These are phyloP conservation scores for Gremmenia infestans DNA, from an alignment of 2,329 filamentous ascomycete genomes.

Conservation along the genomic window DNA sequence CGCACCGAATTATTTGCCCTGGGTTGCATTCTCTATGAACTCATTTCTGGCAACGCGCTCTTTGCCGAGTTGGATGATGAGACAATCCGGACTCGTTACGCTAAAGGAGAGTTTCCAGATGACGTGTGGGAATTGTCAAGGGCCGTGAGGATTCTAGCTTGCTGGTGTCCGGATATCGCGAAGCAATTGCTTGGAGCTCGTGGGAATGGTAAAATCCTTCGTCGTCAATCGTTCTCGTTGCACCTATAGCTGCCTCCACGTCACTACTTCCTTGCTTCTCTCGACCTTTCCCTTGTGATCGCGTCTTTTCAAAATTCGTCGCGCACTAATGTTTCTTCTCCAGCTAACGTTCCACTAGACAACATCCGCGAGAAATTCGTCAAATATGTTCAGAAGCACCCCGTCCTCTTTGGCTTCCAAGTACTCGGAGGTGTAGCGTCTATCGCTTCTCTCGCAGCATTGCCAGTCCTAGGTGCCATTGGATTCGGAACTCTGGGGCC, in stretches of 20 bases:
- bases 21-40: slow-evolving; percentile 13
- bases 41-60: slow-evolving; percentile 12
- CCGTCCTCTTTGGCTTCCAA: slow-evolving; percentile 10
- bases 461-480: slow-evolving; percentile 19
- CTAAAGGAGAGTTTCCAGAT: slow-evolving; percentile 14
- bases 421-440: slow-evolving; percentile 5
- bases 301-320: background rate
- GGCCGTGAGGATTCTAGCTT: slow-evolving; percentile 13
- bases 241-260: background rate
- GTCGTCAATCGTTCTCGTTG: background rate
- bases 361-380: slow-evolving; percentile 1
- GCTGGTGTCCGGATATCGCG: slow-evolving; percentile 16
- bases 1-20: slow-evolving; percentile 17
- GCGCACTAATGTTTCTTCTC: background rate
- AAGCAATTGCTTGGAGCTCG: slow-evolving; percentile 9
- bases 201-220: slow-evolving; percentile 1
- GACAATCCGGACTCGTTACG: slow-evolving; percentile 3
- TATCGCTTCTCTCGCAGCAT: slow-evolving; percentile 8
- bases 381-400: slow-evolving; percentile 9
- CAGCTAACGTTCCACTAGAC: background rate
- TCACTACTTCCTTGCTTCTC: background rate
- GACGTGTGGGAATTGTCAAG: slow-evolving; percentile 14
- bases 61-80: slow-evolving; percentile 1
- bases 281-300: background rate
- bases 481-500: slow-evolving; percentile 25